Conservation (phyloP, 1,284 basidiomycete genomes). For the Leucoagaricus sp. region DNA sequence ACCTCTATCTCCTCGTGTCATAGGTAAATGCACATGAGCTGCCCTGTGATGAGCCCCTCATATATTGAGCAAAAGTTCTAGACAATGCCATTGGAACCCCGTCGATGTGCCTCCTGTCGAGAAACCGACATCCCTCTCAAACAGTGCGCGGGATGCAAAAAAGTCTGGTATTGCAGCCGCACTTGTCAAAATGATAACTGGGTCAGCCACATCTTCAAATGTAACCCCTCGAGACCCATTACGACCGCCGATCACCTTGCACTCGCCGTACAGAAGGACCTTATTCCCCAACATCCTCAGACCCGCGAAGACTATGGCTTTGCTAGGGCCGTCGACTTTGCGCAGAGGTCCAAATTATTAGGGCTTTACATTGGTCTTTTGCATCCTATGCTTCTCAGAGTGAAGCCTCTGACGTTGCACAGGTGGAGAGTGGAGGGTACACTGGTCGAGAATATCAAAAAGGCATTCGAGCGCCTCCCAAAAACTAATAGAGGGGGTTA, state of each 20-base stretch:
- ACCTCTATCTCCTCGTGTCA: too few relatives aligned
- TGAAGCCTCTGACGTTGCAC: slow-evolving; percentile 30
- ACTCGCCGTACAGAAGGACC: slow-evolving; percentile 24
- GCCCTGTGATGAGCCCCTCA: too few relatives aligned
- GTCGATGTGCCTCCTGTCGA: background rate
- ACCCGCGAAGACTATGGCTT: slow-evolving; percentile 41
- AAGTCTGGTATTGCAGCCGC: slow-evolving; percentile 33
- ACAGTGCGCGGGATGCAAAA: slow-evolving; percentile 24
- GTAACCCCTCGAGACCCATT: slow-evolving; percentile 29
- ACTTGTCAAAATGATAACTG: slow-evolving; percentile 33
- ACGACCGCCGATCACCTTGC: slow-evolving; percentile 35
- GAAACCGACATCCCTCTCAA: background rate
- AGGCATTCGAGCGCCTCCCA: slow-evolving; percentile 26
- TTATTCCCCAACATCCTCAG: slow-evolving; percentile 31
- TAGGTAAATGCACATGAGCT: too few relatives aligned
- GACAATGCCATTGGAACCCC: background rate
- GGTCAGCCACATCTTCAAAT: slow-evolving; percentile 35
- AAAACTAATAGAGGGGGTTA: background rate
- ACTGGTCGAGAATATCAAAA: slow-evolving; percentile 34
- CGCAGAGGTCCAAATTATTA: slow-evolving; percentile 25
- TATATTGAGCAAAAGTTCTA: too few relatives aligned
- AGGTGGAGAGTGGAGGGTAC: slow-evolving; percentile 32
- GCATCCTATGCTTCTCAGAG: slow-evolving; percentile 8
- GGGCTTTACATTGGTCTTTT: slow-evolving; percentile 36
- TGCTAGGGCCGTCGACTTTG: slow-evolving; percentile 19